Conservation (phyloP, 208 protist genomes). For the Trypanosoma lewisi region DNA sequence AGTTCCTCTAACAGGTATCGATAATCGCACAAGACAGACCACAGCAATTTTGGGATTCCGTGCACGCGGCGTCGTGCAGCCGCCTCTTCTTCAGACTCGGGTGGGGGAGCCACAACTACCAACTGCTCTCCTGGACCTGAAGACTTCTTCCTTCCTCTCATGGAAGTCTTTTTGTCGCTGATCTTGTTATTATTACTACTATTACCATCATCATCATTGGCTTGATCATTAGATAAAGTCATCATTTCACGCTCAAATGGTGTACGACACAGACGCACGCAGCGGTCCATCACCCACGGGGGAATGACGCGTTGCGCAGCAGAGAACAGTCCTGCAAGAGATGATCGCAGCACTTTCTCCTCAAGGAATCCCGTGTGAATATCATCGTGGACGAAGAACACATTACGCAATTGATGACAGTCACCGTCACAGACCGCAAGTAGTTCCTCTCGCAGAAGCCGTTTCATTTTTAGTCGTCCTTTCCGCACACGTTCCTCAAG, state of each 20-base stretch:
- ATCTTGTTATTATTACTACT: not conserved
- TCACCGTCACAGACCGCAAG: slow-evolving; percentile 32
- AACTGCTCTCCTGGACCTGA: not conserved
- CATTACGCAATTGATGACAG: slow-evolving; percentile 30
- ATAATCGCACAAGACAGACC: slow-evolving; percentile 47
- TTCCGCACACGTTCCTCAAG: slow-evolving; percentile 15
- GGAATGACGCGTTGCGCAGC: slow-evolving; percentile 22
- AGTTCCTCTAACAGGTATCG: slow-evolving; percentile 49
- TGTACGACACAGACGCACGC: slow-evolving; percentile 33
- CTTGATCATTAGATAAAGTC: not conserved
- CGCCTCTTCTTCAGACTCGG: slow-evolving; percentile 26
- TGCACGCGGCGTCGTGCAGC: slow-evolving; percentile 29
- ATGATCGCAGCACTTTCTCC: slow-evolving; percentile 32
- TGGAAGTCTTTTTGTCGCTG: not conserved
- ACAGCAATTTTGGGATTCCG: slow-evolving; percentile 26
- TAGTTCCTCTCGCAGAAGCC: slow-evolving; percentile 30
- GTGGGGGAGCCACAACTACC: not conserved
- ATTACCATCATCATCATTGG: not conserved
- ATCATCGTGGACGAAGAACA: slow-evolving; percentile 40
- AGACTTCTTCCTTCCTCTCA: not conserved
- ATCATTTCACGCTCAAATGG: slow-evolving; percentile 34
- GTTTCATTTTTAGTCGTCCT: slow-evolving; percentile 24
- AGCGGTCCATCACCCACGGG: slow-evolving; percentile 46
- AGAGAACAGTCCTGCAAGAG: slow-evolving; percentile 35
- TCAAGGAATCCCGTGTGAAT: slow-evolving; percentile 36